Conservation (phyloP, 1,284 basidiomycete genomes). For the Grifola frondosa region DNA sequence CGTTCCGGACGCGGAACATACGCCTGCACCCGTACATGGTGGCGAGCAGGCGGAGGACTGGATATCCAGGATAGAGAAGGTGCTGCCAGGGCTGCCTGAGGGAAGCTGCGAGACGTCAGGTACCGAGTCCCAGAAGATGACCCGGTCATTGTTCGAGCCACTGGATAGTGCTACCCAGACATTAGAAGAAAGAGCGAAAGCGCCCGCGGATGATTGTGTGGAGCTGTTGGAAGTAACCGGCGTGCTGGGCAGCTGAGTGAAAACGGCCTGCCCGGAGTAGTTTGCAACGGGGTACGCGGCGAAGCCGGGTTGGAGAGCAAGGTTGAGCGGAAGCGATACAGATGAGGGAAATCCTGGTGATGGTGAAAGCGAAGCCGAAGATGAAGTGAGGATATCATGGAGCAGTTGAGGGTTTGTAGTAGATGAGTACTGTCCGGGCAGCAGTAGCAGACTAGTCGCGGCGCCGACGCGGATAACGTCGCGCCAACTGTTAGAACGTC, state of each 20-base stretch:
- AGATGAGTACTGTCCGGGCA: conserved; percentile 73
- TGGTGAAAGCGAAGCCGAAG: conserved; percentile 55
- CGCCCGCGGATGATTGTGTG: conserved; percentile 51
- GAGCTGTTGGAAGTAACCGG: conserved; percentile 47
- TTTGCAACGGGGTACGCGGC: conserved; percentile 55
- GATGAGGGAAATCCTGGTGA: conserved; percentile 62
- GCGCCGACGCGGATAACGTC: conserved; percentile 55
- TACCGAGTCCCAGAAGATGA: conserved; percentile 75
- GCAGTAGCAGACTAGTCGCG: conserved; percentile 54
- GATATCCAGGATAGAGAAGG: conserved; percentile 60
- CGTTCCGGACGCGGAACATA: conserved; percentile 66
- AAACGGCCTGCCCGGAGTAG: conserved; percentile 64
- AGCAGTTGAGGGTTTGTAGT: conserved; percentile 70
- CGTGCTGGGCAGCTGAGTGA: conserved; percentile 52
- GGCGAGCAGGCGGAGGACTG: conserved; percentile 71
- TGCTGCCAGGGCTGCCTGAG: conserved; percentile 36
- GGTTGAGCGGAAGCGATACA: conserved; percentile 59
- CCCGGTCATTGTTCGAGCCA: conserved; percentile 46
- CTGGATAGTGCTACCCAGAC: conserved; percentile 65
- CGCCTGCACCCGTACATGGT: conserved; percentile 65
- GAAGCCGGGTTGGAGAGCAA: conserved; percentile 65
- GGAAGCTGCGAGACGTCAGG: conserved; percentile 74
- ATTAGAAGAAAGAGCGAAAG: conserved; percentile 62
- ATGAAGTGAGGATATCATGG: conserved; percentile 61
- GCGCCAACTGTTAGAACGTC: conserved; percentile 54